phyloP scores from a whole-genome alignment of 441 rosid genomes.

The Dalechampia spathulata region DNA sequence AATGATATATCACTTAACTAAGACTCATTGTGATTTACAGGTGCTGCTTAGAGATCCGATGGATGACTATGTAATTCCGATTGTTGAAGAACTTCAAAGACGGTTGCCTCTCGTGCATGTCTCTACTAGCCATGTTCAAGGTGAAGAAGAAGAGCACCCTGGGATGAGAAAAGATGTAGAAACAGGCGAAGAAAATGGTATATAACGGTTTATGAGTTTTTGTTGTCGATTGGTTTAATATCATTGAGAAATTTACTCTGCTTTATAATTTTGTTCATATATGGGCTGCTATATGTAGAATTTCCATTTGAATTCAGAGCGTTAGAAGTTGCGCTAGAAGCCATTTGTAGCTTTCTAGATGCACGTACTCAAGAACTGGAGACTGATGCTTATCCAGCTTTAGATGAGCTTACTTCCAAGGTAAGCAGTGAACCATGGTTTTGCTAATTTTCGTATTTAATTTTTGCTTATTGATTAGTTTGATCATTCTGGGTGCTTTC shows the following conservation, averaged over 20 bases:
- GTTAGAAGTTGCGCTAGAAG: slow-evolving; percentile 87
- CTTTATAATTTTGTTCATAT: not conserved
- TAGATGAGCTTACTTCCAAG: slow-evolving; percentile 90
- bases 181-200: slow-evolving; percentile 82
- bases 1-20: no score
- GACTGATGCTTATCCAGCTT: slow-evolving; percentile 89
- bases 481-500: no score
- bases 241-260: no score
- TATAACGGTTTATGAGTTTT: no score
- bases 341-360: slow-evolving; percentile 87
- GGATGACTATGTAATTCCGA: slow-evolving; percentile 75
- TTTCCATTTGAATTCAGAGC: slow-evolving; percentile 93
- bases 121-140: slow-evolving; percentile 29
- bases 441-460: not conserved
- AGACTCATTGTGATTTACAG: slow-evolving; percentile 19
- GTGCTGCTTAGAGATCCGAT: slow-evolving; percentile 78
- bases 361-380: slow-evolving; percentile 86
- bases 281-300: slow-evolving; percentile 34
- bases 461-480: no score
- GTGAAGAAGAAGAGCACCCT: slow-evolving; percentile 44
- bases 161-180: slow-evolving; percentile 51
- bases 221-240: no score
- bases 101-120: slow-evolving; percentile 44
- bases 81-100: slow-evolving; percentile 85
- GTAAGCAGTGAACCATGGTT: slow-evolving; percentile 27